Percentiles rank a stretch among this genome's conserved stretches.
phyloP scores from a whole-genome alignment of 306 rosid genomes.

The Carpinus fangiana region DNA sequence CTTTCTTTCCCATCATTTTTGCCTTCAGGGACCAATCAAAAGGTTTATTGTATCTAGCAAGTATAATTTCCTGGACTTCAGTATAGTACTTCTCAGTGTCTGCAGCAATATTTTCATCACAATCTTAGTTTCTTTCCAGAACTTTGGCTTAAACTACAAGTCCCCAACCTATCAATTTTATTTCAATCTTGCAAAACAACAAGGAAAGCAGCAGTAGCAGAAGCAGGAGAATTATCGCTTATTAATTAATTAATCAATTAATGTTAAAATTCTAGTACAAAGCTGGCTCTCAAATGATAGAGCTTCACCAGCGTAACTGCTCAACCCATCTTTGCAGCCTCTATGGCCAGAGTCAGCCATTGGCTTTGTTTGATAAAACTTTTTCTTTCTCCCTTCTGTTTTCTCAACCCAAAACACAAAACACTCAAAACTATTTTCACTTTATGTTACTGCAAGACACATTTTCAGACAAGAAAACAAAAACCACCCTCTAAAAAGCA shows the following conservation, averaged over 20 bases:
- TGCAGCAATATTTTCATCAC: conserved; percentile 31
- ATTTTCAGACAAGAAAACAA: no score
- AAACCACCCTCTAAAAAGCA: no score
- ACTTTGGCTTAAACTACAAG: background rate
- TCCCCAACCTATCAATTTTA: conserved; percentile 4
- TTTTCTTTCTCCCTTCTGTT: no score
- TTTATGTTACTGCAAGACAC: no score
- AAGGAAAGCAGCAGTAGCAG: background rate
- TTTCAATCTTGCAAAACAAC: background rate
- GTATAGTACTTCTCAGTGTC: conserved; percentile 90
- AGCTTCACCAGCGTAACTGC: background rate
- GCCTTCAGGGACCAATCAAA: conserved; percentile 93
- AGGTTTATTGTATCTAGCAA: conserved; percentile 73
- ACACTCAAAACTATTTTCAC: no score
- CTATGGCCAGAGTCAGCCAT: background rate
- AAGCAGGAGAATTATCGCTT: background rate
- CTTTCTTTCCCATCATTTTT: conserved; percentile 93
- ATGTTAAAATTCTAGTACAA: background rate
- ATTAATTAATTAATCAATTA: no score
- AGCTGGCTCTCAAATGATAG: background rate
- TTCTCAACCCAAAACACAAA: no score
- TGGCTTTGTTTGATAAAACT: no score
- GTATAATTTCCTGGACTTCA: conserved; percentile 78
- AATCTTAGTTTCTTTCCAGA: conserved; percentile 13
- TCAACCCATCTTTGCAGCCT: background rate